Base-by-base conservation (phyloP, 1,284 basidiomycete species). In the Pseudozyma hubeiensis region DNA sequence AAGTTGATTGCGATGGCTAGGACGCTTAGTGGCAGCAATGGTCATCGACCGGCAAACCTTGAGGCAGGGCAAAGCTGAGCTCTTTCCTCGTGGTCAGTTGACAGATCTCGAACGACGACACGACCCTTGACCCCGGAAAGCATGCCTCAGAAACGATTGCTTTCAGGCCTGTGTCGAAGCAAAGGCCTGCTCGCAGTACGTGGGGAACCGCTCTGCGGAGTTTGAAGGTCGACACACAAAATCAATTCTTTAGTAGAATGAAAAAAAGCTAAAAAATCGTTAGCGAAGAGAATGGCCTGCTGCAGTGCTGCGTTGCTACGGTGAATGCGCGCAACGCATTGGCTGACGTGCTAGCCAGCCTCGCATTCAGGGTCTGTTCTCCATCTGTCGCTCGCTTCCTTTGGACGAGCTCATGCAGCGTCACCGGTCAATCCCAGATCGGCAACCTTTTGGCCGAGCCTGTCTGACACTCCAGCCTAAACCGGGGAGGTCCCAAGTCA, bases 381-480 rank as follows among this genome's bases (percentile, higher is more conserved):
- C 11, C 1, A 3, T 14, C 1, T 14, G 14, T 4, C 9, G 14
- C 35, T 37, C 35, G 35, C 35, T 41, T 41, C 11, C 11, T 41
- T 1, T 41, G 40, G 1, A 9, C 35, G n/a, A 16, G 9, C 41
- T 35, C 51, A 43, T 34, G 43, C 43, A 45, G 13, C 34, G 24
- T 55, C 37, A 35, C 53, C 53, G 44, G 53, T 19, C 44, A 54
- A 46, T 44, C 29, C 37, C 33, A 35, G 45, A 13, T 55, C 53
- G 53, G 53, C 53, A 41, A 48, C 37, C 37, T 56, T 48, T 33
- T 48, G 14, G 46, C 53, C 45, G 37, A 48, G 44, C 43, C 53
- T 16, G 31, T 31, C 7, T 3, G 35, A 10, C 3, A 24, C 35
- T 37, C 7, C 47, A 17, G 34, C 40, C 37, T 44, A 17, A 8